Evolutionary conservation across 177 flowering plant genomes (phyloP).

Genomic region (Vitis hybrid): DNA sequence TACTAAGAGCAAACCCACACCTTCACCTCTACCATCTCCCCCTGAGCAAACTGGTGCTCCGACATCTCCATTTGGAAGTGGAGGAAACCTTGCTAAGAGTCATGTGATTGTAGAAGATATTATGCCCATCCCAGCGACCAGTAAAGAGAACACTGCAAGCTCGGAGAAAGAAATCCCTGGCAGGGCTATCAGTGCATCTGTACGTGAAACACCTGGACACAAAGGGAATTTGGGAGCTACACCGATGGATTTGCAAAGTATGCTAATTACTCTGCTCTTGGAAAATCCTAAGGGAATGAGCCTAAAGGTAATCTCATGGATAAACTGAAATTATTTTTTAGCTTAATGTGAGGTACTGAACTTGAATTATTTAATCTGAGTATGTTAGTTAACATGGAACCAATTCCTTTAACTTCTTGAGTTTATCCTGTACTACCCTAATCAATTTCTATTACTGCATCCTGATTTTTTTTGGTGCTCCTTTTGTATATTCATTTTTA

Average conservation of each 20-base stretch:
- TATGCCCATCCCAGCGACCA: conserved; percentile 20
- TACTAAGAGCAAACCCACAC: conserved; percentile 49
- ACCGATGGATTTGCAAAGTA: conserved; percentile 57
- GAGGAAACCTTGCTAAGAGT: conserved; percentile 38
- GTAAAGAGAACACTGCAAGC: conserved; percentile 40
- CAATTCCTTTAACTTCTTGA: background rate
- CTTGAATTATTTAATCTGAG: background rate
- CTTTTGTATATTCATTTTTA: background rate
- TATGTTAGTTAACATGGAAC: background rate
- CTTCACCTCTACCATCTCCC: conserved; percentile 77
- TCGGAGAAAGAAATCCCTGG: conserved; percentile 51
- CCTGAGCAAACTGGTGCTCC: conserved; percentile 48
- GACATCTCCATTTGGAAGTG: conserved; percentile 56
- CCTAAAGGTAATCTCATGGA: conserved; percentile 54
- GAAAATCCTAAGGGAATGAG: conserved; percentile 86
- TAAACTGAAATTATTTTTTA: background rate
- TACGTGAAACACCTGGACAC: conserved; percentile 30
- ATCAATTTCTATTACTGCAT: background rate
- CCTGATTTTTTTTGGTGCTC: background rate
- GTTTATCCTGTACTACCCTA: background rate
- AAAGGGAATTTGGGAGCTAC: conserved; percentile 33
- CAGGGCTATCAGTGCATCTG: conserved; percentile 21
- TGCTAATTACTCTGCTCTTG: conserved; percentile 54
- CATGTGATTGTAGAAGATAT: conserved; percentile 33
- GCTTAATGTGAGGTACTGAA: background rate